Percentiles rank a stretch among this genome's conserved stretches.
phyloP scores from a whole-genome alignment of 352 stramenopile genomes.

The Nothophytophthora sp. region DNA sequence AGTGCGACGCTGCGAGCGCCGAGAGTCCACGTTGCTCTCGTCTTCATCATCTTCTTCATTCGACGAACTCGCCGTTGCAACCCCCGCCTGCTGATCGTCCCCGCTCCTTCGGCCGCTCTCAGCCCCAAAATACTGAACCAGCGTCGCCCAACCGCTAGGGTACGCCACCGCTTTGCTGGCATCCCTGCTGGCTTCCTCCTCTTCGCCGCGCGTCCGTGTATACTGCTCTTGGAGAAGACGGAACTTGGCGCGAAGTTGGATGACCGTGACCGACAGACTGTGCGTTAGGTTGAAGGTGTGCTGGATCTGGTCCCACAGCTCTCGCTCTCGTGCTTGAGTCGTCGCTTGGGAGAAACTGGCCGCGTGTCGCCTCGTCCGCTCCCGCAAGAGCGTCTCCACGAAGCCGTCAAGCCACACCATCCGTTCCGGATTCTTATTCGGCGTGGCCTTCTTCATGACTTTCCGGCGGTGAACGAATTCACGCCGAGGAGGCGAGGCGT shows the following conservation, averaged over 20 bases:
- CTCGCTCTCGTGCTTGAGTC: conserved; percentile 8
- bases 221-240: conserved; percentile 25
- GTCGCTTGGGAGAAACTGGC: conserved; percentile 12
- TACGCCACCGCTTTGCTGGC: conserved; percentile 20
- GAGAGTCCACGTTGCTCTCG: not conserved
- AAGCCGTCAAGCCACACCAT: conserved; percentile 23
- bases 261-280: conserved; percentile 10
- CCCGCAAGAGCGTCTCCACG: conserved; percentile 21
- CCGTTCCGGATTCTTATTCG: conserved; percentile 9
- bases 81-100: not conserved
- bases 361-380: conserved; percentile 20
- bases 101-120: not conserved
- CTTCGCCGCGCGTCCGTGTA: conserved; percentile 7
- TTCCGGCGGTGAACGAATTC: conserved; percentile 12
- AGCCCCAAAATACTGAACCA: conserved; percentile 28
- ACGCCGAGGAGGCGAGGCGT: conserved; percentile 10
- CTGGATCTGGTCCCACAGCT: conserved; percentile 20
- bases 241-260: conserved; percentile 27
- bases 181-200: conserved; percentile 10
- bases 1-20: not conserved
- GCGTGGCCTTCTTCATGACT: conserved; percentile 13
- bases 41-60: not conserved
- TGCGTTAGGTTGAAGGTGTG: conserved; percentile 21
- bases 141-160: conserved; percentile 23
- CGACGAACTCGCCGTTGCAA: not conserved